These are phyloP conservation scores for Blastobotrys terrestris DNA, from an alignment of 805 yeast species.

Conservation along the genomic window DNA sequence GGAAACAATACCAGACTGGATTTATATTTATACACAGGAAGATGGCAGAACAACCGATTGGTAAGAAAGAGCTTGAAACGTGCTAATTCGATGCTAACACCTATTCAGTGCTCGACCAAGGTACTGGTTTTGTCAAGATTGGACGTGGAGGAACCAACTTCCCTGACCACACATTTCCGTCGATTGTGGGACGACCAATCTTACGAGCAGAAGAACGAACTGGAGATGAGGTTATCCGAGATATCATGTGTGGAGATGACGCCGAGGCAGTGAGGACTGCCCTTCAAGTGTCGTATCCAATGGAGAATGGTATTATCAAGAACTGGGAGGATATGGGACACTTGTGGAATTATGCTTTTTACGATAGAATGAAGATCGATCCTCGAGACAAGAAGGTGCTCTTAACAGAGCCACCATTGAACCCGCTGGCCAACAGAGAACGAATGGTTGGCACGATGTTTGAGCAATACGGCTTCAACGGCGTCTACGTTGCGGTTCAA, in stretches of 20 bases:
- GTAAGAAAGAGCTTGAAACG: conserved; percentile 16
- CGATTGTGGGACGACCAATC: conserved; percentile 96
- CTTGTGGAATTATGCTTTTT: conserved; percentile 95
- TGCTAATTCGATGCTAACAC: background rate
- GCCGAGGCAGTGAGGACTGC: conserved; percentile 87
- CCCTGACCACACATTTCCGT: conserved; percentile 95
- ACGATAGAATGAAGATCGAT: conserved; percentile 79
- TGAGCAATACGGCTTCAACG: conserved; percentile 84
- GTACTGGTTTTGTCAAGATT: conserved; percentile 96
- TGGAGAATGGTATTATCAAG: conserved; percentile 96
- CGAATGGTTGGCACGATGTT: conserved; percentile 89
- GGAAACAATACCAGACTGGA: too few species aligned
- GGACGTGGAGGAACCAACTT: conserved; percentile 96
- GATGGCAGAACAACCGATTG: conserved; percentile 31
- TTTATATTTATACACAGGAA: background rate
- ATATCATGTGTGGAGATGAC: conserved; percentile 96
- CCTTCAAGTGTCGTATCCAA: conserved; percentile 90
- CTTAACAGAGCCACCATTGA: conserved; percentile 97
- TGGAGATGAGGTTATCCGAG: conserved; percentile 63
- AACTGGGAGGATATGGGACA: conserved; percentile 99
- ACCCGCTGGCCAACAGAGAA: conserved; percentile 85
- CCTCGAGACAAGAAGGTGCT: conserved; percentile 70
- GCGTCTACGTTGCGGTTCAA: conserved; percentile 92
- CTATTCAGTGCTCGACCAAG: conserved; percentile 97
- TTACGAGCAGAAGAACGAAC: conserved; percentile 92